Percentiles rank a stretch among this genome's conserved stretches.
phyloP scores from a whole-genome alignment of 2,329 filamentous ascomycete genomes.

The Huntiella savannae region DNA sequence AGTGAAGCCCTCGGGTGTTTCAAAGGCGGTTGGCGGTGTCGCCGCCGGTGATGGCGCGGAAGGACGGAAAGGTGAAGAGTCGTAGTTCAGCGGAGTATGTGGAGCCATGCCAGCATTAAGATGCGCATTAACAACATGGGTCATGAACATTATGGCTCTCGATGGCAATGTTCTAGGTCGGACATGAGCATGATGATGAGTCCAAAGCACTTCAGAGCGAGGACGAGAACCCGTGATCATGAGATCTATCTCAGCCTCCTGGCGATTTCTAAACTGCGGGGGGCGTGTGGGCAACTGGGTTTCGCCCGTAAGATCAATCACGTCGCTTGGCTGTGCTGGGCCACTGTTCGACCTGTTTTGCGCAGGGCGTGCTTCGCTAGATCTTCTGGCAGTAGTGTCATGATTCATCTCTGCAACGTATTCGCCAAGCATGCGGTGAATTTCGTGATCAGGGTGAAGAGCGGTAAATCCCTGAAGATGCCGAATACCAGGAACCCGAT shows the following conservation, averaged over 20 bases:
- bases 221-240: background rate
- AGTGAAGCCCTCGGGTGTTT: conserved; percentile 57
- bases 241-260: background rate
- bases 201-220: background rate
- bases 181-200: background rate
- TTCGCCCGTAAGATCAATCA: too few species aligned
- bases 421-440: too few species aligned
- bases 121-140: too few species aligned
- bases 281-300: background rate
- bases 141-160: background rate
- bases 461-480: background rate
- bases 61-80: background rate
- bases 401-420: too few species aligned
- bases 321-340: too few species aligned
- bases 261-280: background rate
- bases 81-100: background rate
- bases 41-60: background rate
- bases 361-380: too few species aligned
- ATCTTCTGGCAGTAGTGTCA: too few species aligned
- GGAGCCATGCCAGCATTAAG: background rate
- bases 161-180: background rate
- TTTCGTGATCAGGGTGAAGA: background rate
- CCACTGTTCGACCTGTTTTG: too few species aligned
- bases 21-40: conserved; percentile 21
- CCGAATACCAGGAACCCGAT: conserved; percentile 24